Base-by-base conservation (phyloP, 73 alveolate species). In the Paramecium octaurelia region DNA sequence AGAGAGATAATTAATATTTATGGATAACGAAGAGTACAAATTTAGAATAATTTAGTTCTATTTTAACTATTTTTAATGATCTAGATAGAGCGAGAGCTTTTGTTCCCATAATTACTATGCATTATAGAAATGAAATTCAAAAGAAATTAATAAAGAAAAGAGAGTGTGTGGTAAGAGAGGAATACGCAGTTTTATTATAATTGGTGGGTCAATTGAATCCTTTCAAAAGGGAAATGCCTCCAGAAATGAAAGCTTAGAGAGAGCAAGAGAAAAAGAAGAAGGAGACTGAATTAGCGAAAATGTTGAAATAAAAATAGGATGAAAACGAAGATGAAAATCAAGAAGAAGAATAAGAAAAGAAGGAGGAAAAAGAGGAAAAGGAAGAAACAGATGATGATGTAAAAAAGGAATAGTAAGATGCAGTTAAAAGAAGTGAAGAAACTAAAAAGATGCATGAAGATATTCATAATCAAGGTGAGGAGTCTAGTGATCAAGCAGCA, bases 61-160 rank as follows among this genome's bases (percentile, higher is more conserved):
- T 75, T 75, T 75, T 75, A 35, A 12, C 34, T 21, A 24, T 80
- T 12, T 80, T 23, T 29, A 48, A 80, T 44, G 43, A 80, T 40
- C 6, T 80, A 8, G 91, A 80, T 48, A 80, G 91, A 80, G 57
- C 64, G 2, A 80, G 91, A 46, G 16, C 76, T 2, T 80, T 14
- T 80, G 73, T 80, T 42, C 91, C 91, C 4, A 24, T 80, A 9
- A 46, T 80, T 23, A 80, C 91, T 24, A 80, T 80, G 91, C 91
- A 80, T 80, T 46, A 24, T 20, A 40, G 91, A 43, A 80, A 80
- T 80, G 70, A 80, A 46, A 43, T 80, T 20, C 10, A 43, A 46
- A 40, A 42, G 8, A 80, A 73, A 27, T 73, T 48, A 46, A 80
- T 44, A 18, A 80, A 48, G 34, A 48, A 24, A 46, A 80, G 57